A percentile compares a stretch with the other conserved stretches of the same genome.
These are phyloP conservation scores for Plasmodium knowlesi DNA, from an alignment of 169 alveolate species.

Conservation along the genomic window DNA sequence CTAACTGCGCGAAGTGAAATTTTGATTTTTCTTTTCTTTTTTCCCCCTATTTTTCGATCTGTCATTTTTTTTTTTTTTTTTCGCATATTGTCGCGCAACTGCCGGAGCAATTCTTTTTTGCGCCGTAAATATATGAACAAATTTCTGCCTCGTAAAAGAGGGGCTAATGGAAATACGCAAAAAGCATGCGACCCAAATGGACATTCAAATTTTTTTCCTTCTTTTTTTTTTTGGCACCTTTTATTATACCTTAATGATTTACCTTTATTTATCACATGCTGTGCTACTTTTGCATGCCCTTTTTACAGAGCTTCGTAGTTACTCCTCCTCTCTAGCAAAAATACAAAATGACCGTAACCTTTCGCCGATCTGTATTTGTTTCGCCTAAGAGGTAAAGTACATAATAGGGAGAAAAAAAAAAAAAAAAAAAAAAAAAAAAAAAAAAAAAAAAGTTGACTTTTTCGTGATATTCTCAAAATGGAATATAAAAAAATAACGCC, in stretches of 20 bases:
- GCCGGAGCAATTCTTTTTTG: not conserved
- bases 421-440: not conserved
- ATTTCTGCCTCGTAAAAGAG: not conserved
- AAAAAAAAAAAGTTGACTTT: not conserved
- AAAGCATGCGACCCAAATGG: not conserved
- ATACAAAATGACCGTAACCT: not conserved
- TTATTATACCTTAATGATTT: not conserved
- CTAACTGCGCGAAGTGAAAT: not conserved
- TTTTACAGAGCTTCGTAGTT: not conserved
- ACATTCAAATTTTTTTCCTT: not conserved
- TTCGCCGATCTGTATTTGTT: not conserved
- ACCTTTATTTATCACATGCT: not conserved
- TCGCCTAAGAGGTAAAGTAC: not conserved
- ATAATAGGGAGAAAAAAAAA: not conserved
- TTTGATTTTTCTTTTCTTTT: not conserved
- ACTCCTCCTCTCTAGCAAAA: not conserved
- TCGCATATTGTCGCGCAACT: not conserved
- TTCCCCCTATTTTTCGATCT: not conserved
- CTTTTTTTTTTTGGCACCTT: not conserved
- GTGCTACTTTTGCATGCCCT: not conserved
- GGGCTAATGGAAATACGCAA: not conserved
- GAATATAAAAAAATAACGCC: not conserved
- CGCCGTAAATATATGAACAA: not conserved
- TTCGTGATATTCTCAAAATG: not conserved
- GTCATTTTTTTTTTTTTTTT: not conserved